Evolutionary conservation across 2,329 filamentous ascomycete genomes (phyloP), one percentile per base, ranked within the genome.

Genomic region (Ophiostoma quercus): DNA sequence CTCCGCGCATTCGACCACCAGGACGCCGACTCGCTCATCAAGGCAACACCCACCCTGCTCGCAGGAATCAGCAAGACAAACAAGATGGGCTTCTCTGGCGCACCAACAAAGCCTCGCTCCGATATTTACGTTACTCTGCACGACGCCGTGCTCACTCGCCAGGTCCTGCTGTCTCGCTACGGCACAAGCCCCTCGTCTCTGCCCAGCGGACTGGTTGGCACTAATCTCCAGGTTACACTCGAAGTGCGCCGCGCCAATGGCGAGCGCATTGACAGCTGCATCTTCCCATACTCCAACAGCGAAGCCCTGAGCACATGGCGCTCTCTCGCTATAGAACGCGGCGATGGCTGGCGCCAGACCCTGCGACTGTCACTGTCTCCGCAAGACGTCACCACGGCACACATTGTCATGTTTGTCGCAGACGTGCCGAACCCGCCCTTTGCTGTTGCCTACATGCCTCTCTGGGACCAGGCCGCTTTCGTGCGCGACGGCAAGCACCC

Each of bases 41-140:
- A 91, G 76, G 88, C 90, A 66, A 97, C 92, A 2, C 95, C 95
- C 0, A 98, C 94, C 0, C 81, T 96, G 16, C 86, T 99, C 16
- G 90, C 96, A 67, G 89, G 90, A 68, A 87, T 98, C 71, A 84
- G 85, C 70, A 90, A 90, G 78, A 96, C 94, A 0, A 90, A 85
- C 75, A 95, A 95, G 77, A 94, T 98, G 78, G 95, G 94, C 1
- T 98, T 99, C 77, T 92, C 94, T 3, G 94, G 94, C 14, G 94
- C 94, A 1, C 94, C 95, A 0, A 93, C 90, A 0, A 94, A 92
- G 77, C 85, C 91, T 19, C 85, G 96, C 75, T 97, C 93, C 12
- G 96, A 99, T 78, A 98, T 99, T 67, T 99, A 99, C 77, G 79
- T 99, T 63, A 97, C 93, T 0, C 79, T 99, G 66, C 88, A 88